Evolutionary conservation across 139 green algal species (phyloP), one percentile per base, ranked within the genome.

Genomic region (Asterochloris erici): DNA sequence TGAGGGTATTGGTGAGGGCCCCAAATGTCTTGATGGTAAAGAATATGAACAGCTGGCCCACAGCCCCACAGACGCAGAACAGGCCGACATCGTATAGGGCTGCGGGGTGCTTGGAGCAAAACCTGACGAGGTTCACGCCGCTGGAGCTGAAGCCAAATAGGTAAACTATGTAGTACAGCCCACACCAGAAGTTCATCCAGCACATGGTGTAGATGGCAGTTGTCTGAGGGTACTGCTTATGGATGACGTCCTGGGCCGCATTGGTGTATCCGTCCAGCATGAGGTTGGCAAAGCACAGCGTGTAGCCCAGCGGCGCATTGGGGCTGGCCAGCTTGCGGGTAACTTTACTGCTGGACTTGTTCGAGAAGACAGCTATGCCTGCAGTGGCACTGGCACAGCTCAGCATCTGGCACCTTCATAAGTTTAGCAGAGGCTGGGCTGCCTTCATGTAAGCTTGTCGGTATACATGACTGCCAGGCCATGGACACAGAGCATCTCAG

Each of bases 41-140:
- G 85, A 99, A 99, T 73, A 99, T 99, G 89, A 98, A 99, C 28
- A 99, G 91, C 90, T 99, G 97, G 19, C 95, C 97, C 28, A 98
- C 83, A 0, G 94, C 95, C 68, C 96, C 96, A 80, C 96, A 98
- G 12, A 97, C 62, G 87, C 95, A 98, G 90, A 99, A 99, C 24
- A 96, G 82, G 28, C 93, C 24, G 0, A 99, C 83, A 83, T 99
- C 92, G 64, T 84, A 77, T 61, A 88, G 83, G 28, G 93, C 91
- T 16, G 94, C 90, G 14, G 93, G 92, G 86, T 98, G 90, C 24
- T 85, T 73, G 10, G 68, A 23, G 84, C 90, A 97, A 85, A 98
- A 99, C 6, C 47, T 27, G 24, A 96, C 26, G 47, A 96, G 81
- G 0, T 94, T 81, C 14, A 23, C 38, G 29, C 89, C 92, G 61